phyloP scores from a whole-genome alignment of 2,329 filamentous ascomycete genomes.

The Pseudogymnoascus sp. region DNA sequence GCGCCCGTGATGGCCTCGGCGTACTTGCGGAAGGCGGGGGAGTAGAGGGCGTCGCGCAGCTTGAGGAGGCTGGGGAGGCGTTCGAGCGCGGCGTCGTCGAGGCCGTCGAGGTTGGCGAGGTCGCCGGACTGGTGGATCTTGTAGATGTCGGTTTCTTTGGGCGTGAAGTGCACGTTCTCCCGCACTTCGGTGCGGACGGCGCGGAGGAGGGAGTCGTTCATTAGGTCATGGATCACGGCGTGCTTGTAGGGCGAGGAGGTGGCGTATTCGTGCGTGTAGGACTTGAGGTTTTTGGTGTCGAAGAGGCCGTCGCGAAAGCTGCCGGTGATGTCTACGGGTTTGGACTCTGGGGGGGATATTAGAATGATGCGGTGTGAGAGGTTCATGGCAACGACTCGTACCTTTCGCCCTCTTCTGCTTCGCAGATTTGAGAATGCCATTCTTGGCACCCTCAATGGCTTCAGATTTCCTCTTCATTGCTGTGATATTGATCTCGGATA shows the following conservation, averaged over 20 bases:
- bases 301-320: conserved; percentile 61
- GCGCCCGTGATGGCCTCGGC: conserved; percentile 77
- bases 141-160: conserved; percentile 99
- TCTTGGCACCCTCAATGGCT: background rate
- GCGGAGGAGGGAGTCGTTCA: conserved; percentile 74
- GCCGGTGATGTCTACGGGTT: conserved; percentile 39
- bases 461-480: conserved; percentile 8
- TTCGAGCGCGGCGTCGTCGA: conserved; percentile 75
- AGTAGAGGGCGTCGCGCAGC: conserved; percentile 93
- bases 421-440: conserved; percentile 1
- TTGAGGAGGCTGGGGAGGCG: conserved; percentile 83
- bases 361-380: background rate
- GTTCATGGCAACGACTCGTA: background rate
- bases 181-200: conserved; percentile 82
- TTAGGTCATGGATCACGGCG: conserved; percentile 73
- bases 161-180: conserved; percentile 86
- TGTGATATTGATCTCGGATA: background rate
- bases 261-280: conserved; percentile 55
- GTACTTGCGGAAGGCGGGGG: conserved; percentile 78
- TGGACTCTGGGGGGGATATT: conserved; percentile 1
- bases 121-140: conserved; percentile 99
- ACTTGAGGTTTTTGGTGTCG: conserved; percentile 45
- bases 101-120: conserved; percentile 88
- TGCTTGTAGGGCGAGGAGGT: conserved; percentile 74
- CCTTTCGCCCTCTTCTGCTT: conserved; percentile 8